These are phyloP conservation scores for Neofusicoccum sp. DNA, from an alignment of 2,329 filamentous ascomycete species.

Conservation along the genomic window DNA sequence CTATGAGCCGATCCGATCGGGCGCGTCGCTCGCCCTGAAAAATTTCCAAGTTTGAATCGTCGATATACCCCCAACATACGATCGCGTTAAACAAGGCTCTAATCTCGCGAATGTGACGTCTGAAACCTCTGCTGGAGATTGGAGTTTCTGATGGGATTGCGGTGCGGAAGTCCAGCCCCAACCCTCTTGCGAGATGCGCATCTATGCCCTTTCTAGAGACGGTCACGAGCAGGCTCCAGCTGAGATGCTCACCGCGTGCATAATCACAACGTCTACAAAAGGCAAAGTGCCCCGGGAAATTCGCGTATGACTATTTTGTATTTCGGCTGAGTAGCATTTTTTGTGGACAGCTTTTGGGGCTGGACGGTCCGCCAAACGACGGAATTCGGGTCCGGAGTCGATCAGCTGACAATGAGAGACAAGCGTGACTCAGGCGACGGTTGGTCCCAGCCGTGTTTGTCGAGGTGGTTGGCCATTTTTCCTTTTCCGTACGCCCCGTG, in stretches of 20 bases:
- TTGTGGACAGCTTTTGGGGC: neutral
- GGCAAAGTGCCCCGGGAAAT: neutral
- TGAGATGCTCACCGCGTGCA: constrained; percentile 5
- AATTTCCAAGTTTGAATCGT: too few species aligned
- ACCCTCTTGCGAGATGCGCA: neutral
- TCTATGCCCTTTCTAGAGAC: constrained; percentile 8
- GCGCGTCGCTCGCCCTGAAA: neutral
- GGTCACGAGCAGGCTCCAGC: constrained; percentile 7
- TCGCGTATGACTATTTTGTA: neutral
- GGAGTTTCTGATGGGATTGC: neutral
- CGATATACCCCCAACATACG: neutral
- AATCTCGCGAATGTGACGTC: neutral
- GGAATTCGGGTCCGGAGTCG: neutral
- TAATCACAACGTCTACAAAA: neutral
- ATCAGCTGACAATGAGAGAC: neutral
- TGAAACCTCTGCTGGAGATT: neutral
- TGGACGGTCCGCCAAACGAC: neutral
- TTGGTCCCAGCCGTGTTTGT: neutral
- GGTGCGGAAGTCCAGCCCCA: neutral
- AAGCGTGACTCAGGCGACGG: neutral
- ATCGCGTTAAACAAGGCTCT: neutral
- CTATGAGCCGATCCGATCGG: constrained; percentile 8
- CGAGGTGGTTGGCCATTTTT: neutral
- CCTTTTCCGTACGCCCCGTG: neutral
- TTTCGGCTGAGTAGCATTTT: neutral